Conservation (phyloP, 306 rosid genomes). For the Dryas alaskensis region DNA sequence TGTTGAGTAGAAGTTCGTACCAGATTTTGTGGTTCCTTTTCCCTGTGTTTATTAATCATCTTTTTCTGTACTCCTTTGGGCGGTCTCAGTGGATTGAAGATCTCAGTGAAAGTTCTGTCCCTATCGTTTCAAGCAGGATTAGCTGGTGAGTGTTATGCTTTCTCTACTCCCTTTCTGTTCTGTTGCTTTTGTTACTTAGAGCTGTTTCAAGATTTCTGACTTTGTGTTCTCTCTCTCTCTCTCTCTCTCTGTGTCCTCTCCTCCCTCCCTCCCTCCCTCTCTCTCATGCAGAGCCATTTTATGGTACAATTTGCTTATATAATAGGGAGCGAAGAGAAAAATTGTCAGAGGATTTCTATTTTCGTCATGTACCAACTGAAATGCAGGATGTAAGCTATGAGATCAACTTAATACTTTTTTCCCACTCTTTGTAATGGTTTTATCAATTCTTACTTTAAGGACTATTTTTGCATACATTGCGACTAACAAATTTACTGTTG, state of each 20-base stretch:
- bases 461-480: conserved; percentile 1
- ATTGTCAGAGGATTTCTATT: conserved; percentile 89
- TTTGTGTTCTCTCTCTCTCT: conserved; percentile 25
- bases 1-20: conserved; percentile 13
- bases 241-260: conserved; percentile 23
- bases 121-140: conserved; percentile 83
- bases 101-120: conserved; percentile 85
- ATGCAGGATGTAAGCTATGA: conserved; percentile 65
- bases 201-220: conserved; percentile 42
- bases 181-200: conserved; percentile 25
- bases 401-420: not conserved
- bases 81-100: conserved; percentile 83
- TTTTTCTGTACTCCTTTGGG: conserved; percentile 28
- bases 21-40: conserved; percentile 21
- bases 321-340: conserved; percentile 96
- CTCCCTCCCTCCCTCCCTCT: conserved; percentile 21
- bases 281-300: conserved; percentile 76
- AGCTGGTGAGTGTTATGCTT: conserved; percentile 57
- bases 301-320: conserved; percentile 94
- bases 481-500: conserved; percentile 18
- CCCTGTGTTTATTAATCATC: conserved; percentile 20
- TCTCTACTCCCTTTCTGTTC: conserved; percentile 23
- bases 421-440: not conserved
- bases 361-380: conserved; percentile 67
- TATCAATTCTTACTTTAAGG: not conserved